phyloP scores from a whole-genome alignment of 805 yeast genomes.

The Pichia rugopelliculosa region DNA sequence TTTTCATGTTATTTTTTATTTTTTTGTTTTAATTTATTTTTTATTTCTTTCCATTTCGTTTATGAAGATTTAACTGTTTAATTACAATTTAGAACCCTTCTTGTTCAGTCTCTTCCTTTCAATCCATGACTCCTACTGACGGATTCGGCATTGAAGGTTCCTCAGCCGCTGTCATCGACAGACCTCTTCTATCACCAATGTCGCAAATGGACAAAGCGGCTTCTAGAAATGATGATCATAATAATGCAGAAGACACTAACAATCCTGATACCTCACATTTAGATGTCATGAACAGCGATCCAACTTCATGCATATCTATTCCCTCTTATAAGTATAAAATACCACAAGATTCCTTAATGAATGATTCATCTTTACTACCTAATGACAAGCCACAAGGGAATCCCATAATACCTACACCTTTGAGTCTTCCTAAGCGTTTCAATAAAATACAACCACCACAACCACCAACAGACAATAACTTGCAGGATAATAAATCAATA shows the following conservation, averaged over 20 bases:
- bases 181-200: background rate
- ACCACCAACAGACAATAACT: background rate
- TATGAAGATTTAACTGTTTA: too few relatives aligned
- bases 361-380: too few relatives aligned
- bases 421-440: constrained; percentile 2
- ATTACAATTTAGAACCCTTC: too few relatives aligned
- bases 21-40: too few relatives aligned
- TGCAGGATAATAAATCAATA: background rate
- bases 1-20: too few relatives aligned
- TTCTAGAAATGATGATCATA: too few relatives aligned
- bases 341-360: too few relatives aligned
- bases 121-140: too few relatives aligned
- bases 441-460: background rate
- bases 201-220: background rate
- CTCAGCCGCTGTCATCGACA: too few relatives aligned
- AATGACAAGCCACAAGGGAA: background rate
- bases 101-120: too few relatives aligned
- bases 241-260: background rate
- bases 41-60: too few relatives aligned
- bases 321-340: background rate
- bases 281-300: background rate
- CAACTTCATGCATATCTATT: background rate
- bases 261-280: background rate
- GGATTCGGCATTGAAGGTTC: too few relatives aligned
- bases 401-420: background rate